Percentiles rank a stretch among this genome's conserved stretches.
phyloP scores from a whole-genome alignment of 495 filamentous ascomycete species.

The Tuber aestivum region DNA sequence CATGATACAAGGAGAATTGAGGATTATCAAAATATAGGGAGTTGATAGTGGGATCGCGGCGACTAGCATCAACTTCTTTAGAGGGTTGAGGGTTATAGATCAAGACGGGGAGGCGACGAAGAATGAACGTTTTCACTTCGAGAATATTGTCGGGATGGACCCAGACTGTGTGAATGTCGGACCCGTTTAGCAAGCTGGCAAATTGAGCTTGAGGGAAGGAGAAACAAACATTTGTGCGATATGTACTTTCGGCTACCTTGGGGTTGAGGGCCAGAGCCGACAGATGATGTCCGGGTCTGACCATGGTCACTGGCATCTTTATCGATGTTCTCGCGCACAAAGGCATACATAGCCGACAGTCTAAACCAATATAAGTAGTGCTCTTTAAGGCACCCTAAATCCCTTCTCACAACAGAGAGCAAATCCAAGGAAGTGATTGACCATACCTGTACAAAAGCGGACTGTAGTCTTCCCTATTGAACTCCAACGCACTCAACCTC shows the following conservation, averaged over 20 bases:
- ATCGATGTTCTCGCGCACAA: conserved; percentile 75
- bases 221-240: conserved; percentile 72
- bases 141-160: conserved; percentile 89
- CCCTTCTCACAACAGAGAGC: not conserved
- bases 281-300: conserved; percentile 45
- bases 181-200: conserved; percentile 18
- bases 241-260: conserved; percentile 53
- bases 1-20: conserved; percentile 74
- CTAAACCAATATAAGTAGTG: conserved; percentile 36
- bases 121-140: conserved; percentile 90
- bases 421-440: conserved; percentile 7
- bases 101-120: conserved; percentile 80
- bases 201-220: not conserved
- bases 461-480: conserved; percentile 93
- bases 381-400: not conserved
- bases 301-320: conserved; percentile 45
- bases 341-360: conserved; percentile 91
- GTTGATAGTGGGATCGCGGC: conserved; percentile 82
- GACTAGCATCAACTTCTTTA: conserved; percentile 66
- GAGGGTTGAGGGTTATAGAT: conserved; percentile 84
- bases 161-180: conserved; percentile 58
- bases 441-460: conserved; percentile 68
- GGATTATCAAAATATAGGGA: conserved; percentile 92
- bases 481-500: conserved; percentile 74
- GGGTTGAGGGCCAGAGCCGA: conserved; percentile 51